A percentile compares a stretch with the other conserved stretches of the same genome.
Conservation (phyloP, 306 rosid species). For the Vigna reflexopilosa region DNA sequence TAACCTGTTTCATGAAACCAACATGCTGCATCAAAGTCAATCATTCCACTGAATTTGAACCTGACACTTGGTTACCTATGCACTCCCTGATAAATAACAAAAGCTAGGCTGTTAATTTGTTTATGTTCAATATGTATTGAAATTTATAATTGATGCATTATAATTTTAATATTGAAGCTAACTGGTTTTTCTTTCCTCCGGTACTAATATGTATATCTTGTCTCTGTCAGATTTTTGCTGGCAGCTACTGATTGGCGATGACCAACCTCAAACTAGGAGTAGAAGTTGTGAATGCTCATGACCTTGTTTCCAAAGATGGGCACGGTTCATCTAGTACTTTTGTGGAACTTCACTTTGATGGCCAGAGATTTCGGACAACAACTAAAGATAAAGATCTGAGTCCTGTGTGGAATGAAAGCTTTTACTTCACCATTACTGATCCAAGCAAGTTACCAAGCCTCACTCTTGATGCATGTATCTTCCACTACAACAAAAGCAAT, state of each 20-base stretch:
- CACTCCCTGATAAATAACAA: background rate
- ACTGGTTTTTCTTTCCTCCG: slow-evolving; percentile 36
- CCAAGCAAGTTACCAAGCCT: slow-evolving; percentile 63
- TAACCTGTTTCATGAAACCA: background rate
- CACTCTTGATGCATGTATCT: slow-evolving; percentile 68
- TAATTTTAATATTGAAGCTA: slow-evolving; percentile 4
- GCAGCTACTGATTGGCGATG: slow-evolving; percentile 55
- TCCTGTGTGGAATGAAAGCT: slow-evolving; percentile 88
- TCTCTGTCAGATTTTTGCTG: slow-evolving; percentile 19
- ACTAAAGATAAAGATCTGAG: slow-evolving; percentile 71
- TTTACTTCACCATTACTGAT: slow-evolving; percentile 84
- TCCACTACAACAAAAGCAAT: slow-evolving; percentile 54
- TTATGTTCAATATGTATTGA: background rate
- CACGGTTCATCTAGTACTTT: slow-evolving; percentile 68
- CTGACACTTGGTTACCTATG: too few species aligned
- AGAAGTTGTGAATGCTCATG: slow-evolving; percentile 85
- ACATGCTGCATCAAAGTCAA: background rate
- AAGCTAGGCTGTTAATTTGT: background rate
- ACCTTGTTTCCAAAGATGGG: slow-evolving; percentile 83
- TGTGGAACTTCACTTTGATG: slow-evolving; percentile 90
- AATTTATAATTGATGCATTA: slow-evolving; percentile 1
- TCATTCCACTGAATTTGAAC: background rate
- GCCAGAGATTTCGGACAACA: slow-evolving; percentile 73
- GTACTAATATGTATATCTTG: slow-evolving; percentile 31
- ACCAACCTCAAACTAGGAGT: slow-evolving; percentile 76